Evolutionary conservation across 306 rosid genomes (phyloP), one percentile per base, ranked within the genome.

Genomic region (Vicia sativa): DNA sequence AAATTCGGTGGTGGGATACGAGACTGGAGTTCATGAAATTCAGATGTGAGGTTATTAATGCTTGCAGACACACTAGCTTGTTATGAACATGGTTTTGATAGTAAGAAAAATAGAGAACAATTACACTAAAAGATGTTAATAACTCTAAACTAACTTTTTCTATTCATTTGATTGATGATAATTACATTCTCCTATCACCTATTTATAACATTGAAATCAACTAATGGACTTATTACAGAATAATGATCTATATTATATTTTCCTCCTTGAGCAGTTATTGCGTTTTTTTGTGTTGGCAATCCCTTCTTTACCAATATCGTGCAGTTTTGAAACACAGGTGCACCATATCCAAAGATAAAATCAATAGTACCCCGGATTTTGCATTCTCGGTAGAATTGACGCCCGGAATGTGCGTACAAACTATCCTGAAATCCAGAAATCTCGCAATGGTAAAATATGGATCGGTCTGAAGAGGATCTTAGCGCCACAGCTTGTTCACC

Each of bases 381-480:
- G 74, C 96, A 91, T 3, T 88, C 91, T 31, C 96, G 74, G 42
- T 69, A 91, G 77, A 91, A 91, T 43, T 91, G 97, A 12, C 96
- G 2, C 2, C 2, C 2, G 91, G 87, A 43, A 82, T 88, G 96
- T 0, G 93, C 73, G 15, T 87, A 88, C 7, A 91, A 80, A 18
- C 81, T 78, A 79, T 88, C 96, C 11, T 10, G 45, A 41, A 2
- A 11, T 1, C 45, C 45, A 10, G 3, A 41, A 41, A 41, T 41
- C 45, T 12, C 45, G 3, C 45, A 41, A 3, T 5, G 45, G n/a
- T 41, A 41, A 4, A 11, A 41, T 11, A 41, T 12, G 3, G 45
- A 41, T 4, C 1, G n/a, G n/a, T 41, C 5, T 0, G 45, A 41
- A 41, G 11, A 11, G 14, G 45, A 11, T 41, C 45, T 41, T 2